Base-by-base conservation (phyloP, 768 basidiomycete genomes). In the Boletus reticuloceps region DNA sequence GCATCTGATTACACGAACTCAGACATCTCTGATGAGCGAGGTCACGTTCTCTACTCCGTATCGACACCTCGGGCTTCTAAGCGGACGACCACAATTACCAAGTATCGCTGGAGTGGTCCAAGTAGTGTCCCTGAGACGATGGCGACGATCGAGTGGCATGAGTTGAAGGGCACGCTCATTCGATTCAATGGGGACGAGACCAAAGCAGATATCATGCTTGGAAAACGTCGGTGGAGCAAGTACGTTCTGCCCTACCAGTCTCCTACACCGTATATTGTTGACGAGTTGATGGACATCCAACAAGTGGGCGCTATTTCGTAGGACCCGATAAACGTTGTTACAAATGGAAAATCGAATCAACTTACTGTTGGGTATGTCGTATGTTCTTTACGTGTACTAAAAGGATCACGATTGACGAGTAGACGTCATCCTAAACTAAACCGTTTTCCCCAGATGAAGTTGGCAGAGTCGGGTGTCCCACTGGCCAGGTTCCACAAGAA, bases 121-220 rank as follows among this genome's bases (percentile, higher is more conserved):
- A 54, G 42, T 19, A 54, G 55, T 25, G 61, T 61, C 19, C 44
- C 64, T 6, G 64, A 62, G 19, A 67, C 61, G 27, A 63, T 77
- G 52, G 75, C 67, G n/a, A 64, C 64, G 22, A 71, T 76, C 16
- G 69, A 75, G 37, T 75, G 72, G 69, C 70, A 67, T 16, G 20
- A 50, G 9, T 5, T 73, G 36, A 61, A 61, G 47, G 61, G 62
- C 0, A 64, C 70, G 6, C 60, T 62, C 13, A 53, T 78, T 45
- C 61, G 47, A 20, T 74, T 72, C 46, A 67, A 66, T 5, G 74
- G 66, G 3, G 36, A 67, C 9, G 70, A 70, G 36, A 53, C 65
- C 14, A 45, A 67, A 25, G 64, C 69, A 8, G 59, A 59, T 10
- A 47, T 41, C 0, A 70, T 69, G 61, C 53, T 67, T 22, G 29